Evolutionary conservation across 2,329 filamentous ascomycete species (phyloP).

Genomic region (Cordyceps fumosorosea): DNA sequence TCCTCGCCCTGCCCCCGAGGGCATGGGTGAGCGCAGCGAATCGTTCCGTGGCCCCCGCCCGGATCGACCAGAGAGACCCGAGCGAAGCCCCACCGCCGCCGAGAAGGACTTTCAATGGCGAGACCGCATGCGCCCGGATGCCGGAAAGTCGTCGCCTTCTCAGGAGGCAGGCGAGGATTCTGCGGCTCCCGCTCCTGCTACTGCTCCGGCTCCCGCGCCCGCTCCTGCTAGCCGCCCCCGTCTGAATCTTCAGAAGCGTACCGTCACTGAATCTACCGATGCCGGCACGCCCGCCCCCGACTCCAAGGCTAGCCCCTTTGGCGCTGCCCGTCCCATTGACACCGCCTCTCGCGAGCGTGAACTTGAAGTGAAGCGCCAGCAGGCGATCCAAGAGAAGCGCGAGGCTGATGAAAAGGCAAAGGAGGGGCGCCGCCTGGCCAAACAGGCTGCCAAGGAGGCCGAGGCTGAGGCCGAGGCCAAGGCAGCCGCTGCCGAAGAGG

Average conservation of each 20-base stretch:
- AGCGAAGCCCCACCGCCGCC: slow-evolving; percentile 75
- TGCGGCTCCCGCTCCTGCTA: slow-evolving; percentile 64
- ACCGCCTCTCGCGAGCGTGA: slow-evolving; percentile 83
- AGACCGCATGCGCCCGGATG: slow-evolving; percentile 81
- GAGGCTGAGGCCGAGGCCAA: slow-evolving; percentile 30
- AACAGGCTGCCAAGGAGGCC: slow-evolving; percentile 47
- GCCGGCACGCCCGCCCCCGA: slow-evolving; percentile 51
- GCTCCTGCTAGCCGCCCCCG: slow-evolving; percentile 62
- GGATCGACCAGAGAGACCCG: slow-evolving; percentile 56
- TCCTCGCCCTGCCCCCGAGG: slow-evolving; percentile 38
- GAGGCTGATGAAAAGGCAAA: slow-evolving; percentile 82
- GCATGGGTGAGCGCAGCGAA: slow-evolving; percentile 52
- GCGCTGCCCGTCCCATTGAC: slow-evolving; percentile 88
- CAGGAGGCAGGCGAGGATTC: slow-evolving; percentile 71
- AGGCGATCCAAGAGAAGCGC: slow-evolving; percentile 71
- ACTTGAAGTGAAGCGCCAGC: slow-evolving; percentile 79
- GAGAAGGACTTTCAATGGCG: slow-evolving; percentile 95
- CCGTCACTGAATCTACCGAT: slow-evolving; percentile 66
- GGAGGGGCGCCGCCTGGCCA: slow-evolving; percentile 60
- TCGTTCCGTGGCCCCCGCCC: slow-evolving; percentile 57
- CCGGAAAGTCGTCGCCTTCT: slow-evolving; percentile 53
- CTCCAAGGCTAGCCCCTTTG: slow-evolving; percentile 86
- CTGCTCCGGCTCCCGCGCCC: slow-evolving; percentile 48
- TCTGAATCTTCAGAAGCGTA: slow-evolving; percentile 85
- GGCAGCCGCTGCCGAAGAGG: slow-evolving; percentile 21